Evolutionary conservation across 208 protist genomes (phyloP), one percentile per base, ranked within the genome.

Genomic region (Wallacemonas rigidus): DNA sequence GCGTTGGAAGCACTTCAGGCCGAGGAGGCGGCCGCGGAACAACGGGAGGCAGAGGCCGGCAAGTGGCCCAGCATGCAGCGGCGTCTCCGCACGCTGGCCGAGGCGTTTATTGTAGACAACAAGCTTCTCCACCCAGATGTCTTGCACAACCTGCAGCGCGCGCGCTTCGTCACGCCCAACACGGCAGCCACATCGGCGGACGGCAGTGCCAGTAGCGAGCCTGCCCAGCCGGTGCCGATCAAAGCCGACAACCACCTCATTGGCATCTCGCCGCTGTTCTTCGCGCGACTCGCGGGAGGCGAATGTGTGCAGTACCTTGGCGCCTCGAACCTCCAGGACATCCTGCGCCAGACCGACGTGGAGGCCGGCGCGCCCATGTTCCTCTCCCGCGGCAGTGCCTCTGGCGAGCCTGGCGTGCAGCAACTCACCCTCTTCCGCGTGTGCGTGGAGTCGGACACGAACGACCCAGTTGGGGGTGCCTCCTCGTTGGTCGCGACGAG

Each of bases 41-140:
- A 61, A 4, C 70, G 41, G 43, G 57, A 79, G 72, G 57, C 58
- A 41, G 70, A 72, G 12, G 63, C 55, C 1, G 83, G 83, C 2
- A 71, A 76, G 47, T 94, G 85, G 53, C 85, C 85, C 2, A 64
- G 82, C 15, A 69, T 94, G 36, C 40, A 75, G 17, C 79, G 77
- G 17, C 87, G 89, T 1, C 75, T 96, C 69, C 84, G 87, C 6
- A 82, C 85, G 55, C 72, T 96, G 9, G 79, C 85, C 1, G 87
- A 96, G 75, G 71, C 74, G 12, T 96, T 90, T 79, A 84, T 96
- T 67, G 77, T 86, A 36, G 57, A 75, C 3, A 72, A 90, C 51
- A 71, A 87, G 50, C 82, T 96, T 9, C 79, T 95, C 2, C 79
- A 81, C 54, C 79, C 77, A 2, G 88, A 92, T 39, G 63, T 92